Conservation (phyloP, 345 rosid species). For the Lenwebbia sp. region DNA sequence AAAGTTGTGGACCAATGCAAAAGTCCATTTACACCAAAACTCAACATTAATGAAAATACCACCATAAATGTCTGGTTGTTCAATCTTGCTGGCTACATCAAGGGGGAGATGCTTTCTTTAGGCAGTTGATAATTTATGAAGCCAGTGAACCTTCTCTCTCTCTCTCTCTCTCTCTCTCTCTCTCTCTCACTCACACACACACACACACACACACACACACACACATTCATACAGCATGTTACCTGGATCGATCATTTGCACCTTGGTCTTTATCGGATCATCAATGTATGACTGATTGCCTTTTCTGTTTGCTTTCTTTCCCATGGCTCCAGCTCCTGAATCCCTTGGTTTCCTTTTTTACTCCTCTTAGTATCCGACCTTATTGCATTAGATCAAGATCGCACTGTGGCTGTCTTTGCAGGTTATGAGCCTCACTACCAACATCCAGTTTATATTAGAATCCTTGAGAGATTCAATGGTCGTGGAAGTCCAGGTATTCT, state of each 20-base stretch:
- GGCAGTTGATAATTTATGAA: background rate
- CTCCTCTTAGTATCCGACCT: background rate
- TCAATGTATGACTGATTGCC: background rate
- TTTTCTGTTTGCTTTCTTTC: background rate
- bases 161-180: background rate
- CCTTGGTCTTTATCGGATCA: background rate
- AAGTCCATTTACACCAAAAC: background rate
- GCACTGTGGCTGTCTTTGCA: conserved; percentile 14
- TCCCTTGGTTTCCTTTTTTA: background rate
- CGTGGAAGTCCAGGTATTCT: conserved; percentile 64
- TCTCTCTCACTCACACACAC: background rate
- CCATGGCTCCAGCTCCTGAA: background rate
- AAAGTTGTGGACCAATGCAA: background rate
- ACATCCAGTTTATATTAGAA: conserved; percentile 48
- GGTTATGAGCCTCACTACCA: conserved; percentile 48
- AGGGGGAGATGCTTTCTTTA: background rate
- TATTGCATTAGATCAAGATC: background rate
- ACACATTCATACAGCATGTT: background rate
- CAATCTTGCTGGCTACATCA: background rate
- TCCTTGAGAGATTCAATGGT: conserved; percentile 44
- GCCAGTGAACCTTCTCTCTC: background rate
- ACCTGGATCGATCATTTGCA: background rate
- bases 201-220: background rate
- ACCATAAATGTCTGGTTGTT: background rate
- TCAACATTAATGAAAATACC: background rate